Percentiles rank a stretch among this genome's conserved stretches.
These are phyloP conservation scores for Eucalyptus tenuipes DNA, from an alignment of 345 rosid species.

Conservation along the genomic window DNA sequence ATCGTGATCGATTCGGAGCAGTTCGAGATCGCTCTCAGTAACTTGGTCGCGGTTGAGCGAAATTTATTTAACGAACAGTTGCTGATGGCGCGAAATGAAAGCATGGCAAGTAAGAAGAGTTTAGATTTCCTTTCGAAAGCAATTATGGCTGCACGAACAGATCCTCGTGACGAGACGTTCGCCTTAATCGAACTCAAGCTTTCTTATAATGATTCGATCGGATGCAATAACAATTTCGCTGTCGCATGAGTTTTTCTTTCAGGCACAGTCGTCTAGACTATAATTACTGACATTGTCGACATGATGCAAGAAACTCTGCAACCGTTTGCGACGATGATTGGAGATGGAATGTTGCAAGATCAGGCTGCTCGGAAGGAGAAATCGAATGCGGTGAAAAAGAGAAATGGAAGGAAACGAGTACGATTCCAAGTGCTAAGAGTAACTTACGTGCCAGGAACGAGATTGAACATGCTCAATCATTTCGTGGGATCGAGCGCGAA, in stretches of 20 bases:
- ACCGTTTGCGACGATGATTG: background rate
- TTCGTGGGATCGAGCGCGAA: background rate
- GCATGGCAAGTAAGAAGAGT: background rate
- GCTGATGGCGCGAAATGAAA: background rate
- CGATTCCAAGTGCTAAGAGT: background rate
- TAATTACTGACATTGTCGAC: background rate
- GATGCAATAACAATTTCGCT: background rate
- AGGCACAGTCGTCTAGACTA: background rate
- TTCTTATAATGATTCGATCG: background rate
- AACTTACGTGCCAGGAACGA: background rate
- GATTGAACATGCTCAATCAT: background rate
- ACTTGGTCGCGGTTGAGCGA: background rate
- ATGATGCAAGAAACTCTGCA: background rate
- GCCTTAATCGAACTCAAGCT: background rate
- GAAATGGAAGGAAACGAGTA: background rate
- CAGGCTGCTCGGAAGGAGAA: background rate
- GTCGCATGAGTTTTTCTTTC: background rate
- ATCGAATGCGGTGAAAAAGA: background rate
- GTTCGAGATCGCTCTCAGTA: background rate
- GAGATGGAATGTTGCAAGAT: background rate
- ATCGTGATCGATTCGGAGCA: background rate
- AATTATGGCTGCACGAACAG: background rate
- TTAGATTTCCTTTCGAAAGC: background rate
- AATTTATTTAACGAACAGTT: background rate
- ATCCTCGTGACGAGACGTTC: background rate